These are phyloP conservation scores for Cercophora newfieldiana DNA, from an alignment of 495 filamentous ascomycete genomes.

Conservation along the genomic window DNA sequence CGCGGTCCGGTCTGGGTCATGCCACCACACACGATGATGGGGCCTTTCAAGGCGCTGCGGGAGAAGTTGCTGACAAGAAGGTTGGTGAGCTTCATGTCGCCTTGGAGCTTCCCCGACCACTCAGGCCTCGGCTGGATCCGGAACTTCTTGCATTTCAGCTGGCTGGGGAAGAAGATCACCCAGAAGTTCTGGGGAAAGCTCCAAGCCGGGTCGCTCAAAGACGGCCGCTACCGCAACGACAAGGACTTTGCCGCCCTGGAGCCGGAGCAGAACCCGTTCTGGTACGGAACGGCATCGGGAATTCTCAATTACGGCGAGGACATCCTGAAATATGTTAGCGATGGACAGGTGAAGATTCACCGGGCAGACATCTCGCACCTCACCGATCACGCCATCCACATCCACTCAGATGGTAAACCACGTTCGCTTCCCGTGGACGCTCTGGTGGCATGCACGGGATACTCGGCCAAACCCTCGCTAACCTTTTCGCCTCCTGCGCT, in stretches of 20 bases:
- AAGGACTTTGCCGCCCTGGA: slow-evolving; percentile 54
- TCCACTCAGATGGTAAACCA: slow-evolving; percentile 39
- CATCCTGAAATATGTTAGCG: slow-evolving; percentile 59
- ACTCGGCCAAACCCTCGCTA: slow-evolving; percentile 31
- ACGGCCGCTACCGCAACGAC: slow-evolving; percentile 54
- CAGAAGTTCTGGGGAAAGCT: slow-evolving; percentile 62
- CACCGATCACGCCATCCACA: slow-evolving; percentile 45
- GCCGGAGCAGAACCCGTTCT: slow-evolving; percentile 59
- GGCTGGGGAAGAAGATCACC: slow-evolving; percentile 59
- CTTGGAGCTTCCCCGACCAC: slow-evolving; percentile 24
- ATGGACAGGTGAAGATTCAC: slow-evolving; percentile 59
- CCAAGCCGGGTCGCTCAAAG: slow-evolving; percentile 51
- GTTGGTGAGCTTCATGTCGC: slow-evolving; percentile 46
- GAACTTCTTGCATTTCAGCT: slow-evolving; percentile 51
- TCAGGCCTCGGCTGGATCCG: slow-evolving; percentile 28
- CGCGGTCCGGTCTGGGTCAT: slow-evolving; percentile 69
- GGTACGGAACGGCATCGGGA: slow-evolving; percentile 42
- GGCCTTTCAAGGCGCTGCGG: slow-evolving; percentile 29
- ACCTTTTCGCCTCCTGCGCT: slow-evolving; percentile 10
- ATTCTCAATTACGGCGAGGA: slow-evolving; percentile 68
- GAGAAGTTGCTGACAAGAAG: slow-evolving; percentile 47
- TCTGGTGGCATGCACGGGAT: slow-evolving; percentile 66
- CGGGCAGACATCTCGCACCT: slow-evolving; percentile 62
- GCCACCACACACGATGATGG: slow-evolving; percentile 31
- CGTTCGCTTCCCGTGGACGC: slow-evolving; percentile 51